Evolutionary conservation across 352 stramenopile species (phyloP).

Genomic region (Phytophthora agathidicida): DNA sequence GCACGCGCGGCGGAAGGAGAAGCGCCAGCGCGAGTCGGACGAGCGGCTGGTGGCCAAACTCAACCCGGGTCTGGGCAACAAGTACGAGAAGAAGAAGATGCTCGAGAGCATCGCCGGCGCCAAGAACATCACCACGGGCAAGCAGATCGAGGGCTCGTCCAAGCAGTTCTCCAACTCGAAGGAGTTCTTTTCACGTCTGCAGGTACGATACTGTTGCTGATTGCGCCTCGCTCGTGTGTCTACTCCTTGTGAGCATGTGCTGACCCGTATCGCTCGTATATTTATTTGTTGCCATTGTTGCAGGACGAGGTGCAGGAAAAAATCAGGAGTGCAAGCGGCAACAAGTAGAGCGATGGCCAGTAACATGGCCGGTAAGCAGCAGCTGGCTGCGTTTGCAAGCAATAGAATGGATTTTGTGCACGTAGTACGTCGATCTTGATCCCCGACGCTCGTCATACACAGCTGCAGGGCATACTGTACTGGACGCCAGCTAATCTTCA

Average conservation of each 20-base stretch:
- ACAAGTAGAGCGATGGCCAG: slow-evolving; percentile 29
- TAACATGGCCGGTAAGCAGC: slow-evolving; percentile 3
- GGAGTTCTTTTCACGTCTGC: slow-evolving; percentile 84
- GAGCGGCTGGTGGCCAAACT: slow-evolving; percentile 94
- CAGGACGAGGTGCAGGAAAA: slow-evolving; percentile 55
- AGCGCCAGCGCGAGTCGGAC: slow-evolving; percentile 89
- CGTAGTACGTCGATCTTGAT: slow-evolving; percentile 17
- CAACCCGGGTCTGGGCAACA: slow-evolving; percentile 95
- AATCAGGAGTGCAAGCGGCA: slow-evolving; percentile 41
- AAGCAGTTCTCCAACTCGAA: slow-evolving; percentile 91
- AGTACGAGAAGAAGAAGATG: slow-evolving; percentile 95
- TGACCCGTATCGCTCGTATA: slow-evolving; percentile 12
- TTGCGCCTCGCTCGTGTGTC: slow-evolving; percentile 17
- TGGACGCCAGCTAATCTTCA: slow-evolving; percentile 7
- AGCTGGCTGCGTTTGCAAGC: slow-evolving; percentile 6
- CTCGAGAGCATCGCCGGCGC: slow-evolving; percentile 77
- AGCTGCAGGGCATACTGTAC: slow-evolving; percentile 12
- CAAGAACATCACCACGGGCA: slow-evolving; percentile 88
- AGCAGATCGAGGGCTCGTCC: slow-evolving; percentile 78
- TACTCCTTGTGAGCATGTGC: background rate
- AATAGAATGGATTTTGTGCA: slow-evolving; percentile 51
- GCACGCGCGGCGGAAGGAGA: slow-evolving; percentile 89
- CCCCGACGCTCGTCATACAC: background rate
- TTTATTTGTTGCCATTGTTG: slow-evolving; percentile 14
- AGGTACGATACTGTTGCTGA: slow-evolving; percentile 53